Conservation (phyloP, 140 eudicot genomes). For the Eryngium alpinum region DNA sequence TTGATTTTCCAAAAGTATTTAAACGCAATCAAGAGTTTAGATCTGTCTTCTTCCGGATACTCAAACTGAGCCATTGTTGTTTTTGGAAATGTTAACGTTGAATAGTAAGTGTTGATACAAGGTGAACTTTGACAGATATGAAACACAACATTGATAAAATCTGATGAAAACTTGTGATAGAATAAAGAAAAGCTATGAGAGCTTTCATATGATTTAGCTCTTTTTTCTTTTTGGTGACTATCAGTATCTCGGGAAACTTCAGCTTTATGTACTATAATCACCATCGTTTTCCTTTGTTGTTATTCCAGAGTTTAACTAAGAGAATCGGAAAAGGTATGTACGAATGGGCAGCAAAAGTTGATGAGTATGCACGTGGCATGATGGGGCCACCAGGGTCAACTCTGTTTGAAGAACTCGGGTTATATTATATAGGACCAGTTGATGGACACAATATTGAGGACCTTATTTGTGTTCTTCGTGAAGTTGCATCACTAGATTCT, state of each 20-base stretch:
- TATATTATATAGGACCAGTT: slow-evolving; percentile 93
- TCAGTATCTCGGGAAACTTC: not conserved
- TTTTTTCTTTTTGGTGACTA: not conserved
- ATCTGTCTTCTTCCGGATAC: not conserved
- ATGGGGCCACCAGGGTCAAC: slow-evolving; percentile 93
- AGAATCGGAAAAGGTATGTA: slow-evolving; percentile 79
- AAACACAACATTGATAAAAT: not conserved
- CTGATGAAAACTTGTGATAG: not conserved
- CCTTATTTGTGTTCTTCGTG: slow-evolving; percentile 72
- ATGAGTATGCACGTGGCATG: slow-evolving; percentile 94
- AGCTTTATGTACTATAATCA: slow-evolving; percentile 5
- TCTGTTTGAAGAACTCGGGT: slow-evolving; percentile 87
- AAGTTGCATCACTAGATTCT: slow-evolving; percentile 81
- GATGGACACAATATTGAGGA: slow-evolving; percentile 93
- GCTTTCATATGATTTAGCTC: not conserved
- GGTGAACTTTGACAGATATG: not conserved
- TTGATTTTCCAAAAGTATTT: not conserved
- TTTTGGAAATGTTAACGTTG: not conserved
- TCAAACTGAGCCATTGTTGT: not conserved
- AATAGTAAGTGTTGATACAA: not conserved
- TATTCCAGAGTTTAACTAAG: slow-evolving; percentile 68
- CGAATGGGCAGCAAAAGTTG: slow-evolving; percentile 97
- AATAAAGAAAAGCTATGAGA: not conserved
- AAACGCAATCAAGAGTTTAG: no score
- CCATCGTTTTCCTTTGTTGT: not conserved